Evolutionary conservation across 495 filamentous ascomycete genomes (phyloP), one percentile per base, ranked within the genome.

Genomic region (Xylaria grammica): DNA sequence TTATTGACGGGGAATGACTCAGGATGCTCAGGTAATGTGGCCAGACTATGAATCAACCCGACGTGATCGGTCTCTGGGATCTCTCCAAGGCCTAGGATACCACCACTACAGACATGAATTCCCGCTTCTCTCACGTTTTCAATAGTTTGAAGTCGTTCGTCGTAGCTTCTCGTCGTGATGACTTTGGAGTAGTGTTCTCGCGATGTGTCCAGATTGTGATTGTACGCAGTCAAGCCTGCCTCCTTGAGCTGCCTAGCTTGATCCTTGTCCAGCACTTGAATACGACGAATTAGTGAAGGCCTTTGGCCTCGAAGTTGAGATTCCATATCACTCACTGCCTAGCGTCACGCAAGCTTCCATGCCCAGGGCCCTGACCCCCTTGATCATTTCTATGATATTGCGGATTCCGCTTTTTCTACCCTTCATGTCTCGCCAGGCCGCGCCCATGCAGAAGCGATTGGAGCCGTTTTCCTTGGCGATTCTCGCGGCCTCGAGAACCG

Each of bases 401-500:
- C 86, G 86, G 24, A 96, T 79, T 60, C 84, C 86, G 17, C 86
- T 89, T 79, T 93, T 93, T 63, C 92, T 89, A 34, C 92, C 92
- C 5, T 90, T 89, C 92, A 96, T 96, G 76, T 96, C 92, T 20
- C 92, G 81, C 92, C 92, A 96, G 1, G 92, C 92, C 15, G 92
- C 92, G 20, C 92, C 92, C 92, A 94, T 94, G 78, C 92, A 96
- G 82, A 96, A 96, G 10, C 92, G 86, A 9, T 90, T 93, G 78
- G 86, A 90, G 38, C 91, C 91, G 65, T 93, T 93, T 42, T 79
- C 83, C 65, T 90, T 90, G 60, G 92, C 92, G n/a, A 84, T 85
- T 5, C 86, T 82, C 13, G 92, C 92, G 9, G 90, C 90, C 6
- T 77, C 82, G 26, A 96, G 86, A 11, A 96, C 92, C 0, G 90